A percentile compares a stretch with the other conserved stretches of the same genome.
Evolutionary conservation across 2,329 filamentous ascomycete species (phyloP).

Genomic region (Microsporum audouinii): DNA sequence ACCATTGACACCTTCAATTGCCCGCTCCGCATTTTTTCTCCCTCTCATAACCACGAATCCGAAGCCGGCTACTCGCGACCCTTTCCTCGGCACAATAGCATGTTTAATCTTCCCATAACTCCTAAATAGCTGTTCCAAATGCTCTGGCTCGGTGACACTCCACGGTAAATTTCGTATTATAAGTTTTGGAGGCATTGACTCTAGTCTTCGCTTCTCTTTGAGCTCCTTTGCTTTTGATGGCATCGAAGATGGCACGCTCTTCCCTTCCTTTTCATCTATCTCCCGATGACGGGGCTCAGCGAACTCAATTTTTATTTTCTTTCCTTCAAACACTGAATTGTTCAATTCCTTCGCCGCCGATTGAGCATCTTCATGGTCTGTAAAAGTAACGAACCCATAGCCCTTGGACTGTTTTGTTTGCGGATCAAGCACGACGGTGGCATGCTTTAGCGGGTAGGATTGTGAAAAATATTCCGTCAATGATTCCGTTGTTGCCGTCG

Average conservation of each 20-base stretch:
- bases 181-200: constrained; percentile 56
- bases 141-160: constrained; percentile 79
- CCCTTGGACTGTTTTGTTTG: constrained; percentile 78
- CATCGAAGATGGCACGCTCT: constrained; percentile 27
- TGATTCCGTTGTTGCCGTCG: constrained; percentile 64
- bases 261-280: constrained; percentile 40
- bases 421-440: constrained; percentile 78
- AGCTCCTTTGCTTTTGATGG: constrained; percentile 30
- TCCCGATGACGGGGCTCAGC: constrained; percentile 74
- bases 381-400: constrained; percentile 94
- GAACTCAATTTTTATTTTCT: constrained; percentile 73
- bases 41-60: constrained; percentile 85
- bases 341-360: constrained; percentile 72
- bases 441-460: constrained; percentile 89
- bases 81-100: constrained; percentile 69
- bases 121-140: constrained; percentile 66
- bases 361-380: constrained; percentile 80
- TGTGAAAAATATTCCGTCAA: constrained; percentile 87
- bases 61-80: constrained; percentile 65
- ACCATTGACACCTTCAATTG: constrained; percentile 74
- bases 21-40: constrained; percentile 81
- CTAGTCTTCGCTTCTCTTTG: constrained; percentile 48
- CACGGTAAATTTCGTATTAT: constrained; percentile 92
- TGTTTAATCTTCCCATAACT: constrained; percentile 88
- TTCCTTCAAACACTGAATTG: constrained; percentile 63